Base-by-base conservation (phyloP, 768 basidiomycete genomes). In the Mycena epipterygia region DNA sequence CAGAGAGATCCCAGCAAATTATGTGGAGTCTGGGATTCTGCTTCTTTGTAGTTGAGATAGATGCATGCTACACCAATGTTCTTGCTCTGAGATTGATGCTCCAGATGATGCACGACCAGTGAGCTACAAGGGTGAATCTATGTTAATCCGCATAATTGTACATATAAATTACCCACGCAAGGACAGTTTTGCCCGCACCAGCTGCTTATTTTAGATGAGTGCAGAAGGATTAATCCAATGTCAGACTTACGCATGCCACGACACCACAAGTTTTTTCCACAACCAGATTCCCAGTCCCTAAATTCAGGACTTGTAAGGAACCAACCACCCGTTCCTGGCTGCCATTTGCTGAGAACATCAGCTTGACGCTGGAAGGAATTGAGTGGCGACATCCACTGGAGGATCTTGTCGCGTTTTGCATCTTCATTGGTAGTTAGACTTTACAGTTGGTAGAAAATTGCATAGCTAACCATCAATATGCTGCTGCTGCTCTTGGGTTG, bases 141-240 rank as follows among this genome's bases (percentile, higher is more conserved):
- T 17, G n/a, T 5, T 35, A 9, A 37, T 7, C 27, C 29, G n/a
- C 12, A 9, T 5, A n/a, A 37, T 21, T 27, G n/a, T 29, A 33
- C 27, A 30, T 4, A 23, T 1, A 3, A 16, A 35, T 23, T 16
- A 35, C 65, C 4, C 25, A 67, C 65, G 37, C 35, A 35, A 67
- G 56, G 3, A 67, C 56, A 30, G 65, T 67, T 12, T 67, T 67
- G 3, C 65, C 65, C 6, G 65, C 65, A 49, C 57, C 65, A 17
- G 65, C 65, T 60, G 35, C 27, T 16, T 16, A 6, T 23, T 9
- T 14, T 23, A 0, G 27, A 35, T 44, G 25, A 35, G 42, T n/a
- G 23, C 1, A 3, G 16, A 0, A 21, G 30, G 16, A 39, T 48
- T 48, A 14, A 14, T 27, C 16, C 29, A 23, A 2, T 11, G 46